phyloP scores from a whole-genome alignment of 2,329 filamentous ascomycete genomes.

The Arthrobotrys entomopaga region DNA sequence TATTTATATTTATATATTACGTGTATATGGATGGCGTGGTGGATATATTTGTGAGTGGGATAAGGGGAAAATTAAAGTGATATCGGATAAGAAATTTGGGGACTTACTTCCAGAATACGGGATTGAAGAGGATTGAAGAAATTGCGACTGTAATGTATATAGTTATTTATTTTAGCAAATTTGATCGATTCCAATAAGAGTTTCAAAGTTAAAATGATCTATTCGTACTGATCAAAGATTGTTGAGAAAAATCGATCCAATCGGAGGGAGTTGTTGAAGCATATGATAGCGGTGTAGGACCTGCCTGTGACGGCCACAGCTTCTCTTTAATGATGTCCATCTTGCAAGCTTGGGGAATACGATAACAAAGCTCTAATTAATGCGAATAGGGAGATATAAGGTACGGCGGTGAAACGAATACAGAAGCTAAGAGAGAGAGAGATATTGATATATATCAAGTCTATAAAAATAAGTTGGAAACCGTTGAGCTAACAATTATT shows the following conservation, averaged over 20 bases:
- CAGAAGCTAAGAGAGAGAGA: not conserved
- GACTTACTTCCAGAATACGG: constrained; percentile 98
- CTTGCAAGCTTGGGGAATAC: not conserved
- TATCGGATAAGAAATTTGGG: too few species aligned
- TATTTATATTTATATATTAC: too few species aligned
- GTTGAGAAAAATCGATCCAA: constrained; percentile 54
- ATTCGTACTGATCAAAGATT: constrained; percentile 46
- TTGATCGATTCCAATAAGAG: not conserved
- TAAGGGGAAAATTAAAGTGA: too few species aligned
- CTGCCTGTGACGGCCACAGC: constrained; percentile 41
- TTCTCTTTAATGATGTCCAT: constrained; percentile 50
- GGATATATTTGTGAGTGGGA: too few species aligned
- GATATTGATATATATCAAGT: not conserved
- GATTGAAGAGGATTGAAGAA: constrained; percentile 88
- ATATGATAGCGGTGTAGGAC: constrained; percentile 32
- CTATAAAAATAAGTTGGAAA: too few species aligned
- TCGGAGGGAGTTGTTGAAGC: constrained; percentile 40
- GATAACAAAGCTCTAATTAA: not conserved
- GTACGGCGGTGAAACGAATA: not conserved
- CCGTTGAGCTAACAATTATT: constrained; percentile 15
- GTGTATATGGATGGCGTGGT: too few species aligned
- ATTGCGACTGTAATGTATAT: constrained; percentile 73
- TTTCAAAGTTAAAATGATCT: not conserved
- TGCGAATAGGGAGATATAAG: not conserved
- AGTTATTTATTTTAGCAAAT: not conserved